A percentile compares a stretch with the other conserved stretches of the same genome.
phyloP scores from a whole-genome alignment of 2,329 filamentous ascomycete species.

The Trichoderma hamatum region DNA sequence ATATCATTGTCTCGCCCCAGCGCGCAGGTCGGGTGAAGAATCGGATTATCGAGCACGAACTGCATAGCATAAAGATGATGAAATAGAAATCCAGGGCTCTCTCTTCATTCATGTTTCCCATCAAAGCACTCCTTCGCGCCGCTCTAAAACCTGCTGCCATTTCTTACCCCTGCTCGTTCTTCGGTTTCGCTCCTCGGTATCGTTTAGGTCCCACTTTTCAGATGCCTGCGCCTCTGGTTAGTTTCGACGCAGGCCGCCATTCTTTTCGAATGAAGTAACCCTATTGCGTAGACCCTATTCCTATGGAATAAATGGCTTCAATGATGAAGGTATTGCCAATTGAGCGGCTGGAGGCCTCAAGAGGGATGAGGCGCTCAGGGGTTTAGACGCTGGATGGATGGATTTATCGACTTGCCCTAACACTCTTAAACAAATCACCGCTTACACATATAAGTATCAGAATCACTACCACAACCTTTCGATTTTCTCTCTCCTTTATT shows the following conservation, averaged over 20 bases:
- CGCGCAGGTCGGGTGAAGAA: no score
- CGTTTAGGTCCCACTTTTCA: constrained; percentile 24
- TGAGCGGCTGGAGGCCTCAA: constrained; percentile 1
- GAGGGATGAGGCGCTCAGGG: not conserved
- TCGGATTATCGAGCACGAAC: not conserved
- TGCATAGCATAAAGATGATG: not conserved
- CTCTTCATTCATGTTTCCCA: not conserved
- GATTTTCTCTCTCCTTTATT: not conserved
- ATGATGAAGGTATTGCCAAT: not conserved
- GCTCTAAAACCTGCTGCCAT: not conserved
- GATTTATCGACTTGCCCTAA: not conserved
- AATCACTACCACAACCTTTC: not conserved
- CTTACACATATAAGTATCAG: not conserved
- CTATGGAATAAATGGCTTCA: not conserved
- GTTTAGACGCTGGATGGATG: not conserved
- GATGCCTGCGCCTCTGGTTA: not conserved
- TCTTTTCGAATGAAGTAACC: not conserved
- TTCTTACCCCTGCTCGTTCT: not conserved
- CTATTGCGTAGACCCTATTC: not conserved
- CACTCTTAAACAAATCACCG: not conserved
- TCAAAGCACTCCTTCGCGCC: not conserved
- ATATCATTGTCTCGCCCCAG: not conserved
- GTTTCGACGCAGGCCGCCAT: not conserved
- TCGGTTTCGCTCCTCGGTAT: constrained; percentile 28
- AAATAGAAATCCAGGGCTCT: not conserved